Evolutionary conservation across 2,329 filamentous ascomycete species (phyloP).

Genomic region (Trichophaea hybrida): DNA sequence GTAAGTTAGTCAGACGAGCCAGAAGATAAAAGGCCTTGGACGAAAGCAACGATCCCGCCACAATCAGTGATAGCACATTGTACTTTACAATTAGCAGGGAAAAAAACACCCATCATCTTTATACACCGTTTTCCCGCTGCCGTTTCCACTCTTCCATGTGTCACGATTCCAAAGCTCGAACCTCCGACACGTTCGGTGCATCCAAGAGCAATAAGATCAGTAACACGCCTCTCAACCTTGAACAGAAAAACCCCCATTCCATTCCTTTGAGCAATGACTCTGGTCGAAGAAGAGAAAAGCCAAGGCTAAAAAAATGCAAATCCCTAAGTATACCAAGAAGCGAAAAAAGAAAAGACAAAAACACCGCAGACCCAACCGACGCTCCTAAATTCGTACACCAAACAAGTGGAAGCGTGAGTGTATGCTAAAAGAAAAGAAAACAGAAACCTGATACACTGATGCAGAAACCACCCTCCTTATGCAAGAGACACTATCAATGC

Average conservation of each 20-base stretch:
- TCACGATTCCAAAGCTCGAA: background rate
- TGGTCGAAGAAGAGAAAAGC: background rate
- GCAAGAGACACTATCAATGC: background rate
- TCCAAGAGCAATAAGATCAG: too few relatives aligned
- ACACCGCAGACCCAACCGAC: background rate
- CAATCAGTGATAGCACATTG: background rate
- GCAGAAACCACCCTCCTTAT: background rate
- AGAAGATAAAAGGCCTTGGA: too few relatives aligned
- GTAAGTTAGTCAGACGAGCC: too few relatives aligned
- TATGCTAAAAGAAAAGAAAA: slow-evolving; percentile 2
- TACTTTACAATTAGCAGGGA: background rate
- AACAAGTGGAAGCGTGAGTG: background rate
- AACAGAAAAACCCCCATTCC: background rate
- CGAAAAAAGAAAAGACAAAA: background rate
- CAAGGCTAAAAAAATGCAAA: slow-evolving; percentile 1
- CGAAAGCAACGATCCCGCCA: too few relatives aligned
- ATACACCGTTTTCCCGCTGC: background rate
- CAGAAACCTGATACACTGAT: slow-evolving; percentile 3
- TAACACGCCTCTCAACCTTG: too few relatives aligned
- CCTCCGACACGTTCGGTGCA: too few relatives aligned
- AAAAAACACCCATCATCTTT: background rate
- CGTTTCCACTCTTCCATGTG: background rate
- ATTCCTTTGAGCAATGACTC: background rate
- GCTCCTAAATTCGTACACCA: background rate
- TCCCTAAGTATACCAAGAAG: background rate